These are phyloP conservation scores for Clarireedia monteithiana DNA, from an alignment of 2,329 filamentous ascomycete genomes.

Conservation along the genomic window DNA sequence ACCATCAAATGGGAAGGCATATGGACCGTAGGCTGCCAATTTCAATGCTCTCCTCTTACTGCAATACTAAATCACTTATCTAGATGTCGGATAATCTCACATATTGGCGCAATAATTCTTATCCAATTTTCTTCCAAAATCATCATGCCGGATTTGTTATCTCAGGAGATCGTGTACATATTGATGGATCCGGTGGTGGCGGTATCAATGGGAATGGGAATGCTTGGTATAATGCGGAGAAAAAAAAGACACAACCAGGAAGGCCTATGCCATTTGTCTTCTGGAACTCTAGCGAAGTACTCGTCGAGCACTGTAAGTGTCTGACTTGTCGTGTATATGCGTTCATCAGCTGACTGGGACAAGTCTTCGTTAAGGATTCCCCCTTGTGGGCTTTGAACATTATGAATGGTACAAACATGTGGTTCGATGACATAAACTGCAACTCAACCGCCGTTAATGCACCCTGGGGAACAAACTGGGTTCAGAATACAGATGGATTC, in stretches of 20 bases:
- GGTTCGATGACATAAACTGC: slow-evolving; percentile 41
- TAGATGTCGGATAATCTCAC: slow-evolving; percentile 41
- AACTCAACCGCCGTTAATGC: slow-evolving; percentile 44
- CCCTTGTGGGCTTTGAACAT: slow-evolving; percentile 48
- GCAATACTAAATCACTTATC: not conserved
- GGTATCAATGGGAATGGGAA: slow-evolving; percentile 48
- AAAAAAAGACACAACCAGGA: slow-evolving; percentile 38
- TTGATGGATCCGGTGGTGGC: slow-evolving; percentile 44
- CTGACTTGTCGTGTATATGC: not conserved
- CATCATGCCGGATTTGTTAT: slow-evolving; percentile 46
- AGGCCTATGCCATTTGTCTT: slow-evolving; percentile 51
- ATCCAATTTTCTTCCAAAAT: slow-evolving; percentile 46
- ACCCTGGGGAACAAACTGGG: slow-evolving; percentile 43
- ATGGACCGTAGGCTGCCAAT: slow-evolving; percentile 36
- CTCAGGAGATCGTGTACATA: slow-evolving; percentile 40
- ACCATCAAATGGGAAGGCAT: slow-evolving; percentile 44
- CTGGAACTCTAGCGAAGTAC: slow-evolving; percentile 49
- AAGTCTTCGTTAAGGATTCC: slow-evolving; percentile 40
- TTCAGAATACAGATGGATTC: slow-evolving; percentile 50
- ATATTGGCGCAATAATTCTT: slow-evolving; percentile 48
- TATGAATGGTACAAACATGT: slow-evolving; percentile 48
- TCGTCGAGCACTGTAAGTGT: slow-evolving; percentile 38
- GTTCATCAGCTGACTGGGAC: not conserved
- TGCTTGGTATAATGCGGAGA: slow-evolving; percentile 44
- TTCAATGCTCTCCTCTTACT: not conserved